Evolutionary conservation across 352 stramenopile species (phyloP).

Genomic region (Elongisporangium undulatum): DNA sequence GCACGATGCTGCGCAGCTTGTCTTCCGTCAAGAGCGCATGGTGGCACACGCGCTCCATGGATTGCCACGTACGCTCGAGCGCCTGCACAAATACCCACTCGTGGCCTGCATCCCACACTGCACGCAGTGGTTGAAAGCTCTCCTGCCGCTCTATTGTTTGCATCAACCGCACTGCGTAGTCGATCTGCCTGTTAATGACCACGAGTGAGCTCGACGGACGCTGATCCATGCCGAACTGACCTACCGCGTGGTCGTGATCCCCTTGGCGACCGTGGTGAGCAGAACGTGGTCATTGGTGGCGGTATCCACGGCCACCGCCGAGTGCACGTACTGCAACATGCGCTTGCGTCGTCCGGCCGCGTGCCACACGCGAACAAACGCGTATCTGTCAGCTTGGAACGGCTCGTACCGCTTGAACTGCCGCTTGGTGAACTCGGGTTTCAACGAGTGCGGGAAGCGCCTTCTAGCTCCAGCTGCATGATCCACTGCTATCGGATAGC

Average conservation of each 20-base stretch:
- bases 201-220: not conserved
- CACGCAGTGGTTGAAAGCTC: constrained; percentile 41
- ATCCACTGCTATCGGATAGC: not conserved
- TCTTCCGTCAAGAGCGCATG: constrained; percentile 29
- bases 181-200: constrained; percentile 27
- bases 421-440: constrained; percentile 1
- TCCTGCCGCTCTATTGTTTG: constrained; percentile 18
- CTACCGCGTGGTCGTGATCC: constrained; percentile 30
- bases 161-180: constrained; percentile 34
- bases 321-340: constrained; percentile 8
- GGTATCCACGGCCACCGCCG: constrained; percentile 15
- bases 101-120: constrained; percentile 43
- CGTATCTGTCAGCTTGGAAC: constrained; percentile 23
- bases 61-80: constrained; percentile 24
- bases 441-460: not conserved
- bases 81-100: constrained; percentile 60
- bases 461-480: not conserved
- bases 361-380: constrained; percentile 11
- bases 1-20: constrained; percentile 35
- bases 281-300: constrained; percentile 15
- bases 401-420: constrained; percentile 15
- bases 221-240: not conserved
- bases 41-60: constrained; percentile 17
- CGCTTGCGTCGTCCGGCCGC: constrained; percentile 8
- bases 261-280: constrained; percentile 34